Percentiles rank a stretch among this genome's conserved stretches.
These are phyloP conservation scores for Calocybe cyanea DNA, from an alignment of 768 basidiomycete genomes.

Conservation along the genomic window DNA sequence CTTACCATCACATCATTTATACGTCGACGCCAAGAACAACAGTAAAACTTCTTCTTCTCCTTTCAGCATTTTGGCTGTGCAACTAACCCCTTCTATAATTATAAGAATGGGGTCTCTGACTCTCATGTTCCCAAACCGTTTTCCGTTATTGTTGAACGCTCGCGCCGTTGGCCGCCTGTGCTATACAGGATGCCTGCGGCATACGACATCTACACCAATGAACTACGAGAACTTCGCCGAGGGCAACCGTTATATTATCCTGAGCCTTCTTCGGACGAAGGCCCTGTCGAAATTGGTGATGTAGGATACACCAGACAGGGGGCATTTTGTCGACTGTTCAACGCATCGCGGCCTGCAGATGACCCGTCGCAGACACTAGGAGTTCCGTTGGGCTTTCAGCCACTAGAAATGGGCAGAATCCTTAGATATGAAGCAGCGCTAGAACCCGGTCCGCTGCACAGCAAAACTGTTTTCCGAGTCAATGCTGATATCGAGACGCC, in stretches of 20 bases:
- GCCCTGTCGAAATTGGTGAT: conserved; percentile 6
- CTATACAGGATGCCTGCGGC: conserved; percentile 10
- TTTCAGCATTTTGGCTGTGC: too few relatives aligned
- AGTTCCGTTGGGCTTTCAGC: conserved; percentile 9
- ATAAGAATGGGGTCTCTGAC: too few relatives aligned
- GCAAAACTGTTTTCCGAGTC: conserved; percentile 7
- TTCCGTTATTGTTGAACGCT: too few relatives aligned
- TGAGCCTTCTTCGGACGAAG: conserved; percentile 7
- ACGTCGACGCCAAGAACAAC: too few relatives aligned
- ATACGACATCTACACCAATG: conserved; percentile 7
- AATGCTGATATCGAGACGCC: conserved; percentile 4
- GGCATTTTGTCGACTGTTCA: conserved; percentile 14
- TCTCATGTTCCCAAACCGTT: too few relatives aligned
- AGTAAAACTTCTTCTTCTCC: too few relatives aligned
- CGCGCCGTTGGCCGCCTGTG: not conserved
- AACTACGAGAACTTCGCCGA: conserved; percentile 8
- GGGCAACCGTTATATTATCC: conserved; percentile 12
- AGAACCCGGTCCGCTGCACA: conserved; percentile 13
- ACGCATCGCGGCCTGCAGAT: conserved; percentile 3
- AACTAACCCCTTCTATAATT: too few relatives aligned
- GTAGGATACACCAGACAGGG: conserved; percentile 10
- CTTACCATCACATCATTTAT: too few relatives aligned
- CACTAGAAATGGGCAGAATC: conserved; percentile 3
- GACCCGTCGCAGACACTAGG: conserved; percentile 10
- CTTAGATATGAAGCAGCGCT: conserved; percentile 4